These are phyloP conservation scores for Lachancea dasiensis DNA, from an alignment of 805 yeast genomes.

Conservation along the genomic window DNA sequence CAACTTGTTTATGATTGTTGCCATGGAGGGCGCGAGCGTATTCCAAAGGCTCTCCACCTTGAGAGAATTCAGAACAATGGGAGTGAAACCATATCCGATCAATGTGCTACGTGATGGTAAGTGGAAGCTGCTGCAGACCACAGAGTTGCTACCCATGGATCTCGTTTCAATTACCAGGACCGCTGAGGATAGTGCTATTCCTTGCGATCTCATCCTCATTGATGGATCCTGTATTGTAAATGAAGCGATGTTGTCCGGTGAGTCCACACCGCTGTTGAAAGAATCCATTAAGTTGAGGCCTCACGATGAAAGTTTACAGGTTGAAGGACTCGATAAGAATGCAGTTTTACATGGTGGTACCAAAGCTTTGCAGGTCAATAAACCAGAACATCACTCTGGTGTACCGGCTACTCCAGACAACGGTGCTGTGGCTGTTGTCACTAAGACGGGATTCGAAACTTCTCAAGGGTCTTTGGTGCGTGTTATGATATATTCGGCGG, in stretches of 20 bases:
- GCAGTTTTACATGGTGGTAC: slow-evolving; percentile 93
- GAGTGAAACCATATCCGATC: slow-evolving; percentile 82
- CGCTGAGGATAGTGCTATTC: slow-evolving; percentile 83
- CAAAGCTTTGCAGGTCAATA: slow-evolving; percentile 83
- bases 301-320: slow-evolving; percentile 54
- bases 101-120: slow-evolving; percentile 61
- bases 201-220: slow-evolving; percentile 82
- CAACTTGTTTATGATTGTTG: slow-evolving; percentile 83
- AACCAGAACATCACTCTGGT: slow-evolving; percentile 45
- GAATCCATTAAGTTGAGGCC: slow-evolving; percentile 88
- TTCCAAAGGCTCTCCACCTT: slow-evolving; percentile 93
- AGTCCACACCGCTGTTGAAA: slow-evolving; percentile 92
- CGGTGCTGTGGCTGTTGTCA: slow-evolving; percentile 87
- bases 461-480: slow-evolving; percentile 96
- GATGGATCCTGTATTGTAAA: slow-evolving; percentile 94
- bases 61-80: slow-evolving; percentile 95
- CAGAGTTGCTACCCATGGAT: slow-evolving; percentile 85
- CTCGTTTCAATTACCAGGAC: slow-evolving; percentile 83
- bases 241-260: slow-evolving; percentile 99
- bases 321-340: slow-evolving; percentile 84
- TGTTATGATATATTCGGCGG: slow-evolving; percentile 95
- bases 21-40: slow-evolving; percentile 91
- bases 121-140: slow-evolving; percentile 69
- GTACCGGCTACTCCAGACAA: slow-evolving; percentile 74
- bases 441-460: slow-evolving; percentile 97